Evolutionary conservation across 2,329 filamentous ascomycete species (phyloP).

Genomic region (Chaetomium strumarium): DNA sequence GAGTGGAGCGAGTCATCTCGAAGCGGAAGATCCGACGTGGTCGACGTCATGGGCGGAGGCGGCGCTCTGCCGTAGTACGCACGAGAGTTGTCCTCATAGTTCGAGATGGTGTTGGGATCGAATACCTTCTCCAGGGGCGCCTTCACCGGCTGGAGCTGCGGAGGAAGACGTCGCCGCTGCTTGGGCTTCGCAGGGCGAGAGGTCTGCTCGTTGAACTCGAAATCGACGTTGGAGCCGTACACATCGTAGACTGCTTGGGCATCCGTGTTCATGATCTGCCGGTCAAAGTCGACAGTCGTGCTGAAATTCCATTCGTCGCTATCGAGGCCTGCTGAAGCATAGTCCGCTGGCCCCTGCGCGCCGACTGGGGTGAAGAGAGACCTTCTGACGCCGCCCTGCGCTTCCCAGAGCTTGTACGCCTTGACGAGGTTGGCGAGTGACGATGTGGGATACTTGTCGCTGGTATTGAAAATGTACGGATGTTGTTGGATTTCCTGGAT

Average conservation of each 20-base stretch:
- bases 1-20: constrained; percentile 49
- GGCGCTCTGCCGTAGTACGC: constrained; percentile 51
- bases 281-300: constrained; percentile 59
- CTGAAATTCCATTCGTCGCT: constrained; percentile 64
- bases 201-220: constrained; percentile 42
- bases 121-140: constrained; percentile 60
- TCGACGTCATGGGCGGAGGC: constrained; percentile 31
- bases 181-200: constrained; percentile 49
- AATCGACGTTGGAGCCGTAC: constrained; percentile 52
- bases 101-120: constrained; percentile 59
- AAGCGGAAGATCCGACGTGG: constrained; percentile 51
- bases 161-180: constrained; percentile 45
- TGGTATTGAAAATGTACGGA: constrained; percentile 60
- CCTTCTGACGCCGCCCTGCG: constrained; percentile 62
- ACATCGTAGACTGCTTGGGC: constrained; percentile 53
- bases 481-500: constrained; percentile 66
- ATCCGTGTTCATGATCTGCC: constrained; percentile 48
- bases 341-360: constrained; percentile 46
- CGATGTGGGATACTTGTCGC: constrained; percentile 56
- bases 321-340: constrained; percentile 39
- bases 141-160: constrained; percentile 52
- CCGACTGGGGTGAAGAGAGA: constrained; percentile 57
- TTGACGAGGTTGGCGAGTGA: constrained; percentile 61
- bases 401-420: constrained; percentile 70
- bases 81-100: constrained; percentile 58